Evolutionary conservation across 2,329 filamentous ascomycete genomes (phyloP), one percentile per base, ranked within the genome.

Genomic region (Stachybotrys elegans): DNA sequence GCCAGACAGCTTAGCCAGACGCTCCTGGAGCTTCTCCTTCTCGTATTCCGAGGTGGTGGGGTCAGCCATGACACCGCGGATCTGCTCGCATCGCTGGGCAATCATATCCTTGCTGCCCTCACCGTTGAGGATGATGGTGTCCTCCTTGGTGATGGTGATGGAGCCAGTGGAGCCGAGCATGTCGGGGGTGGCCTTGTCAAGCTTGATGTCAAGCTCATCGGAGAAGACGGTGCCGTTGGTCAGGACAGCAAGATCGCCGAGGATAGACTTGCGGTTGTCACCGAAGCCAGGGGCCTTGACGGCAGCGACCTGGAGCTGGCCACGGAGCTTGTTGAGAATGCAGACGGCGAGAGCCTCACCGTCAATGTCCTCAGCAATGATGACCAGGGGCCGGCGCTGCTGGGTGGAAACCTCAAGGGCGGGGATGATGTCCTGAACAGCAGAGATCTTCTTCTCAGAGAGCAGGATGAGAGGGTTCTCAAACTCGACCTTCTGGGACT

Each of bases 11-110:
- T 98, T 98, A 58, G 93, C 93, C 50, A 98, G 88, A 75, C 93
- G 93, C 79, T 98, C 93, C 77, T 97, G 93, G 54, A 98, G 88
- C 84, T 98, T 98, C 86, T 98, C 93, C 83, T 96, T 97, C 83
- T 98, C 93, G 75, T 98, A 98, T 65, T 98, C 93, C 40, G 91
- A 96, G 53, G 93, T 98, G 58, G 81, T 84, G 54, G 92, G 86
- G 75, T 98, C 93, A 51, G 77, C 79, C 77, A 96, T 95, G 71
- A 97, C 90, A 57, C 92, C 91, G 57, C 93, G 91, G 72, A 98
- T 98, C 79, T 98, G 93, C 76, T 98, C 93, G 73, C 93, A 97
- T 67, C 93, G 88, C 79, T 96, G 90, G 53, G 87, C 73, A 61
- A 98, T 94, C 55, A 79, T 69, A 64, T 98, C 93, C 81, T 97